A percentile compares a stretch with the other conserved stretches of the same genome.
Evolutionary conservation across 139 green algal species (phyloP).

Genomic region (Micractinium sp.): DNA sequence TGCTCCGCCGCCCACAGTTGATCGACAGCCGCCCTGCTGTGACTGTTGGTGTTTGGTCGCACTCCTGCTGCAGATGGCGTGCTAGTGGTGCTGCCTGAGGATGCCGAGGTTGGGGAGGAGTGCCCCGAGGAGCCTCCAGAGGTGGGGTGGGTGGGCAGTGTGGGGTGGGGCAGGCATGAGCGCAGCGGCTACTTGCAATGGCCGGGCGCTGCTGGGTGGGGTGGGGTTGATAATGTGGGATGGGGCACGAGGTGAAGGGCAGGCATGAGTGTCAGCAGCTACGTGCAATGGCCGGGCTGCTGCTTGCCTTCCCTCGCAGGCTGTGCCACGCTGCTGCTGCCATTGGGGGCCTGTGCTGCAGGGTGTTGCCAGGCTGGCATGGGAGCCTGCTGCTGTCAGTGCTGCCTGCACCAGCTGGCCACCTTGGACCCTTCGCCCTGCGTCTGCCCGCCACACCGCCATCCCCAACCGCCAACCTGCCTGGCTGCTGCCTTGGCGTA

Average conservation of each 20-base stretch:
- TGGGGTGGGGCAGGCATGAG: neutral
- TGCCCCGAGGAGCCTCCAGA: constrained; percentile 53
- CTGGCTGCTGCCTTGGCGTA: neutral
- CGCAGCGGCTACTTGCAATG: too few species aligned
- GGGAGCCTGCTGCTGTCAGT: neutral
- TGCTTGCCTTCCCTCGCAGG: neutral
- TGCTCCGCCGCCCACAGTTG: too few species aligned
- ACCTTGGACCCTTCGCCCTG: too few species aligned
- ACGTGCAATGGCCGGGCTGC: too few species aligned
- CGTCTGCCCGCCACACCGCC: too few species aligned
- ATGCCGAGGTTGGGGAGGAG: constrained; percentile 53
- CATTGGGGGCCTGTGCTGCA: neutral
- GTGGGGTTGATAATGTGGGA: too few species aligned
- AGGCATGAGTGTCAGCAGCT: too few species aligned
- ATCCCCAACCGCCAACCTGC: too few species aligned
- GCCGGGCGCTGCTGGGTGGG: too few species aligned
- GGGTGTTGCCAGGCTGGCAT: neutral
- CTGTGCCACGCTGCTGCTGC: neutral
- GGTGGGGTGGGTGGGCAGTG: constrained; percentile 41
- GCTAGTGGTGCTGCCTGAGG: constrained; percentile 68
- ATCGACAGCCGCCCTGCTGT: neutral
- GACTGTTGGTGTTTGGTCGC: neutral
- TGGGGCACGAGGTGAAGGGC: neutral
- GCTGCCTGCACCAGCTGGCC: neutral
- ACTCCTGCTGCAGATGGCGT: constrained; percentile 45